Evolutionary conservation across 169 alveolate genomes (phyloP).

Genomic region (Plasmodium inui): DNA sequence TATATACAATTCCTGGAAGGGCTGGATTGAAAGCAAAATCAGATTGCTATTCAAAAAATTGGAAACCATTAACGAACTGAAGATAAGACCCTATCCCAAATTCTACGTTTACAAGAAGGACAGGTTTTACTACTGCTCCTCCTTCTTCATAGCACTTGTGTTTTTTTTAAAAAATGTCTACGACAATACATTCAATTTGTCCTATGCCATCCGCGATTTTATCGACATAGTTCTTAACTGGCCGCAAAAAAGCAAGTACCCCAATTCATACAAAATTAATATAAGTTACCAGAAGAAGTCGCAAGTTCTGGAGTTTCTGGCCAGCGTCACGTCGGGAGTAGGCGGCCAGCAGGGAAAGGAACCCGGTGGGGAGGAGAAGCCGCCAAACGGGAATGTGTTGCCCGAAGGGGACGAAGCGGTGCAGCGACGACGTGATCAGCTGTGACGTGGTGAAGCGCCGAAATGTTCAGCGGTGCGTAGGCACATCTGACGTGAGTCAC

Average conservation of each 20-base stretch:
- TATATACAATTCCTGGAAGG: constrained; percentile 87
- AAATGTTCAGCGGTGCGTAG: background rate
- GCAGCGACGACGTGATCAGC: background rate
- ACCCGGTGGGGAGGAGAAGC: background rate
- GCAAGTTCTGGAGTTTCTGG: constrained; percentile 41
- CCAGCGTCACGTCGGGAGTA: constrained; percentile 8
- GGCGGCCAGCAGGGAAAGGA: background rate
- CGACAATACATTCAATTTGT: constrained; percentile 60
- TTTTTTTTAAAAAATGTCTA: constrained; percentile 49
- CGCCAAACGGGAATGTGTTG: background rate
- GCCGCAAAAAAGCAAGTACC: constrained; percentile 59
- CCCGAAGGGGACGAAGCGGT: background rate
- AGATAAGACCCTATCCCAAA: constrained; percentile 87
- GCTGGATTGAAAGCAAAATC: constrained; percentile 90
- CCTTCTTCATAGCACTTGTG: constrained; percentile 57
- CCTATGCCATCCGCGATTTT: constrained; percentile 67
- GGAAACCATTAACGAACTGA: constrained; percentile 84
- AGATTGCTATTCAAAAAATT: constrained; percentile 85
- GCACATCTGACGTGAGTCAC: background rate
- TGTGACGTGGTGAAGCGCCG: background rate
- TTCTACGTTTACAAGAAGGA: constrained; percentile 53
- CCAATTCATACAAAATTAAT: constrained; percentile 50
- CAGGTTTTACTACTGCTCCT: constrained; percentile 31
- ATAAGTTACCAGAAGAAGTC: constrained; percentile 57
- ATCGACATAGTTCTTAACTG: constrained; percentile 55